Percentiles rank a stretch among this genome's conserved stretches.
Conservation (phyloP, 331 rosid species). For the Acacia concinna region DNA sequence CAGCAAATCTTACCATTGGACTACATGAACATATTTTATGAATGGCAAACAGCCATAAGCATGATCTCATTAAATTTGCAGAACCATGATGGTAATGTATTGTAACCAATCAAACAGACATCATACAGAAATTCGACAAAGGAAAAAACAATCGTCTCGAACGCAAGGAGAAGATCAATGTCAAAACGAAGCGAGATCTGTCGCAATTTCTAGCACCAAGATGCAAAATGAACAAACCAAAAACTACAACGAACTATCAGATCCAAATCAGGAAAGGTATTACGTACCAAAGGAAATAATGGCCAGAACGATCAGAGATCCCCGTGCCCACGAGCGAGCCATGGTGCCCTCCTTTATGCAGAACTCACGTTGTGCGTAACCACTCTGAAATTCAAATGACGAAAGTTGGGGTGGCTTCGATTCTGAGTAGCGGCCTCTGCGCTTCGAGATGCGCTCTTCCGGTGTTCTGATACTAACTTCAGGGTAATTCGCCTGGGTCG, state of each 20-base stretch:
- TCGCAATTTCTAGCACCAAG: constrained; percentile 20
- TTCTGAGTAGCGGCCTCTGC: neutral
- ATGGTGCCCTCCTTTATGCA: constrained; percentile 37
- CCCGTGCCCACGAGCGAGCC: constrained; percentile 72
- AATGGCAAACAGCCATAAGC: neutral
- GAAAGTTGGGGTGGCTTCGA: neutral
- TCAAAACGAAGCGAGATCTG: constrained; percentile 32
- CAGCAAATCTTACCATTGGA: neutral
- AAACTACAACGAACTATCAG: constrained; percentile 18
- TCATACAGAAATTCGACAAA: neutral
- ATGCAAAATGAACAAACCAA: neutral
- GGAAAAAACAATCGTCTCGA: neutral
- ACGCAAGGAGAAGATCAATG: neutral
- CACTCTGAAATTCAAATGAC: constrained; percentile 21
- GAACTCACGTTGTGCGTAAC: neutral
- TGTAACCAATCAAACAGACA: neutral
- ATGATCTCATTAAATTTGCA: constrained; percentile 24
- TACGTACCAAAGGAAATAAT: constrained; percentile 64
- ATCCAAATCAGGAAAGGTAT: constrained; percentile 33
- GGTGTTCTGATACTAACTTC: neutral
- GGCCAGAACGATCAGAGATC: constrained; percentile 58
- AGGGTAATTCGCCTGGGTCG: constrained; percentile 29
- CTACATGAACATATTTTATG: neutral
- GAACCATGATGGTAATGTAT: neutral
- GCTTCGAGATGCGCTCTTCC: neutral